Evolutionary conservation across 2,329 filamentous ascomycete species (phyloP).

Genomic region (Epichloe aotearoae): DNA sequence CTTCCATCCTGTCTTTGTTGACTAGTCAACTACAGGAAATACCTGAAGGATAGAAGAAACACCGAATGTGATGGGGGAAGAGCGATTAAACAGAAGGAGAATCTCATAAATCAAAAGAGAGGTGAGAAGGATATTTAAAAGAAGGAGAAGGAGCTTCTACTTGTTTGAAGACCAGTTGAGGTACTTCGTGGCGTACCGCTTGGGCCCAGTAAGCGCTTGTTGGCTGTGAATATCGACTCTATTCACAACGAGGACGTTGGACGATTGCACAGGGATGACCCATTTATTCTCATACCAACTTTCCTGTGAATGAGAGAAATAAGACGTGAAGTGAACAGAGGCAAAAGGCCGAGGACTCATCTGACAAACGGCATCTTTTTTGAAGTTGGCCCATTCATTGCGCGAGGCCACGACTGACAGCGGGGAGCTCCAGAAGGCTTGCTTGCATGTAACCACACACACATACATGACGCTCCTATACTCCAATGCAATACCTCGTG

Average conservation of each 20-base stretch:
- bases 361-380: neutral
- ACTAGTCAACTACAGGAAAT: neutral
- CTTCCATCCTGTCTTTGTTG: constrained; percentile 13
- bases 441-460: constrained; percentile 3
- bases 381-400: neutral
- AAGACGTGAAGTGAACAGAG: neutral
- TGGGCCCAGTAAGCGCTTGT: neutral
- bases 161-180: neutral
- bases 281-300: neutral
- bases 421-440: neutral
- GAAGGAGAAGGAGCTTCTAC: neutral
- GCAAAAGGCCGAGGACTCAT: neutral
- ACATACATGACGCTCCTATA: neutral
- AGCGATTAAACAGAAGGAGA: neutral
- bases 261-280: neutral
- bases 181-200: neutral
- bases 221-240: constrained; percentile 1
- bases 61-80: neutral
- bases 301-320: neutral
- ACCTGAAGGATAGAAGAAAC: neutral
- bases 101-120: neutral
- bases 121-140: neutral
- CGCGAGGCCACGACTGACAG: neutral
- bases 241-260: neutral
- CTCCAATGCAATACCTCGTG: constrained; percentile 1